Base-by-base conservation (phyloP, 2,329 filamentous ascomycete genomes). In the Hyphodiscus sp. region DNA sequence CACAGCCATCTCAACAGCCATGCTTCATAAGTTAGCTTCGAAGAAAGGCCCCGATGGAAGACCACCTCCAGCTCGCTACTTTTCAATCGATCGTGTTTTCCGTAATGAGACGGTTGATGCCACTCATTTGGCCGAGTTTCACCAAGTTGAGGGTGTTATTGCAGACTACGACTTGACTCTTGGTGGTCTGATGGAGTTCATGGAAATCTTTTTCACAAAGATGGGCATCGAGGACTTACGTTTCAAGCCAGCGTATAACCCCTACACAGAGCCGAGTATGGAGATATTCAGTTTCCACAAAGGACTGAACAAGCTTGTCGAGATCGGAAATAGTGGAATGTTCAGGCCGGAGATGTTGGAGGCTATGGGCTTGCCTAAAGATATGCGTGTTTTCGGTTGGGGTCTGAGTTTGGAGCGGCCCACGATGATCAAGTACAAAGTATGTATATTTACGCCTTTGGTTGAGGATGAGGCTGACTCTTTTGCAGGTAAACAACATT, bases 241-340 rank as follows among this genome's bases (percentile, higher is more conserved):
- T 67, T 99, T 96, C 83, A 99, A 99, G 78, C 94, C 94, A 18
- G 94, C 94, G 1, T 95, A 95, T 76, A 95, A 96, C 74, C 89
- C 89, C 0, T 91, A 95, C 76, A 96, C 91, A 26, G 94, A 99
- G 74, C 91, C 94, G 29, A 87, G 86, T 69, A 95, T 99, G 91
- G 94, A 99, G 73, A 95, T 99, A 62, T 99, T 97, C 74, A 90
- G 89, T 61, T 97, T 86, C 76, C 94, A 97, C 77, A 82, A 86
- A 66, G 92, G 91, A 2, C 76, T 96, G 48, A 82, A 82, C 65
- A 95, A 95, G 76, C 86, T 95, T 75, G 89, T 97, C 23, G 94
- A 97, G 75, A 97, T 97, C 68, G 94, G 94, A 56, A 97, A 99
- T 76, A 92, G 87, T 64, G 94, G 94, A 59, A 97, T 99, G 91